Evolutionary conservation across 2,329 filamentous ascomycete species (phyloP), one percentile per base, ranked within the genome.

Genomic region (Colletotrichum sp.): DNA sequence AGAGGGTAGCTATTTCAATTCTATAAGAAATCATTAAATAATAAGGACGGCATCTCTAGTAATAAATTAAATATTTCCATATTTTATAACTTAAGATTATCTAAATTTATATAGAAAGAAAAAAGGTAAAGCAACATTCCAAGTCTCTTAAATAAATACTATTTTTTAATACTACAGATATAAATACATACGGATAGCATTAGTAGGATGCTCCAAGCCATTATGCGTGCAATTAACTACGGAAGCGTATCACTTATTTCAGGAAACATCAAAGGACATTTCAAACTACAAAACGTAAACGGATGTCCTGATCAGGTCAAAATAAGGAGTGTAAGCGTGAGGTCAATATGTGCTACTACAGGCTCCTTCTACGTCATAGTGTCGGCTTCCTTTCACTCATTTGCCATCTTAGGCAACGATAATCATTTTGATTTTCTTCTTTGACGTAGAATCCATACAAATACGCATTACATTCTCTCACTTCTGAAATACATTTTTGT

Each of bases 1-100:
- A 36, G 34, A 16, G 13, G 3, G 13, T 16, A 14, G 34, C 34
- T 3, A 1, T 36, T 16, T 36, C 0, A 2, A 7, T 16, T 36
- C 14, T 16, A 16, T 1, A 36, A 2, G 14, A 36, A 36, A 36
- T 16, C 3, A 4, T 36, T 8, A 16, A 8, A 2, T 16, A 16
- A 4, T 2, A 16, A 36, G 14, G 0, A 36, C 0, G 7, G 1
- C 4, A 16, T 36, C 14, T 36, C 7, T 36, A 16, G 1, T 36
- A 36, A 36, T 16, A 8, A 36, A 16, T 1, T 16, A 36, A 36
- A 36, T 2, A 0, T 36, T 36, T 36, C 8, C 0, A 36, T 1
- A 36, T 36, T 16, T 36, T 16, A 8, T 36, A 36, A 36, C 34
- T 36, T 16, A 16, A 8, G 0, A 16, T 16, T 2, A 36, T 3